Evolutionary conservation across 1,284 basidiomycete genomes (phyloP).

Genomic region (Pseudozyma thailandica): DNA sequence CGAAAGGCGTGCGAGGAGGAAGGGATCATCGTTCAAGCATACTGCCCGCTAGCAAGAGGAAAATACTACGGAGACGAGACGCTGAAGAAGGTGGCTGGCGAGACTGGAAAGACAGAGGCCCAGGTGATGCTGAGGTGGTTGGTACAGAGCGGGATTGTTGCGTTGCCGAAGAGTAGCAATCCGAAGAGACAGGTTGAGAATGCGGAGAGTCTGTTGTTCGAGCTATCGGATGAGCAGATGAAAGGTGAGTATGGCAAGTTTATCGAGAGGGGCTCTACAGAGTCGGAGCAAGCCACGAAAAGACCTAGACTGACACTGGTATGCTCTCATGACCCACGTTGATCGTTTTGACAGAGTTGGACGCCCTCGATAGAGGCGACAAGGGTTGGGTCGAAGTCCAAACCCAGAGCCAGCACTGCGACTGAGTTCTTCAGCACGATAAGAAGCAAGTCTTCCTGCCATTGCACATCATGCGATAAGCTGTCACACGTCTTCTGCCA

Average conservation of each 20-base stretch:
- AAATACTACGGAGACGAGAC: slow-evolving; percentile 69
- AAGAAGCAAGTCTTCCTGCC: not conserved
- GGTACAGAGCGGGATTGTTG: slow-evolving; percentile 73
- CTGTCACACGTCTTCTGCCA: too few relatives aligned
- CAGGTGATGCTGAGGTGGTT: slow-evolving; percentile 82
- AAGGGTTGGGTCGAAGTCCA: slow-evolving; percentile 46
- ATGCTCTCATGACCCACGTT: not conserved
- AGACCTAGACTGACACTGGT: not conserved
- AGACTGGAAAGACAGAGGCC: slow-evolving; percentile 75
- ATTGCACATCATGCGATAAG: too few relatives aligned
- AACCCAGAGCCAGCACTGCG: slow-evolving; percentile 34
- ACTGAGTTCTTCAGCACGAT: too few relatives aligned
- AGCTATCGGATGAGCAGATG: slow-evolving; percentile 76
- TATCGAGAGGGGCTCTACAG: not conserved
- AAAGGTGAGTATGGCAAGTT: slow-evolving; percentile 28
- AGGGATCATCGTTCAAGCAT: slow-evolving; percentile 80
- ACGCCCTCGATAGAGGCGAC: slow-evolving; percentile 36
- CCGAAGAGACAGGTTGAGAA: slow-evolving; percentile 80
- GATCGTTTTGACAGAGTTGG: slow-evolving; percentile 17
- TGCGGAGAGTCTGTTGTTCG: slow-evolving; percentile 77
- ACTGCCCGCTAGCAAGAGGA: slow-evolving; percentile 84
- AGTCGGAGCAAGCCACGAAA: not conserved
- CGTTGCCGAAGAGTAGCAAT: slow-evolving; percentile 69
- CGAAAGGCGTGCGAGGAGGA: slow-evolving; percentile 77
- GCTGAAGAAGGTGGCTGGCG: slow-evolving; percentile 58